Conservation (phyloP, 805 yeast genomes). For the Metschnikowia reukaufii region DNA sequence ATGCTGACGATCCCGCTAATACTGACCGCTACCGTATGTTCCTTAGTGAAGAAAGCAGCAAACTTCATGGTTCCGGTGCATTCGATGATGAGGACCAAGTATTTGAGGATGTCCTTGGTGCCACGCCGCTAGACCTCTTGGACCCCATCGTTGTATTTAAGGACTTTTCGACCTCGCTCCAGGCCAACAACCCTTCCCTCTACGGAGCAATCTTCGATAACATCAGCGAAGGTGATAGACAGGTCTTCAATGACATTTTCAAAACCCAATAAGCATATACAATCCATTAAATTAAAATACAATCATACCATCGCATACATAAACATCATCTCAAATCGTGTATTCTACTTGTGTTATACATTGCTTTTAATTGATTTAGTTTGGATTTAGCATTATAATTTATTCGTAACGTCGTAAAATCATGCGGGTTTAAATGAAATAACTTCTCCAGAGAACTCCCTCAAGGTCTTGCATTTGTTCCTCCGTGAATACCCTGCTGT, state of each 20-base stretch:
- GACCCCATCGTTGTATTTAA: slow-evolving; percentile 18
- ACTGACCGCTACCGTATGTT: slow-evolving; percentile 49
- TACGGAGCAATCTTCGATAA: slow-evolving; percentile 17
- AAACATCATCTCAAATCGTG: neutral
- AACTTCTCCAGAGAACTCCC: slow-evolving; percentile 91
- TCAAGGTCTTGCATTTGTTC: slow-evolving; percentile 88
- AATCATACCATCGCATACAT: too few species aligned
- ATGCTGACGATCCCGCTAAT: slow-evolving; percentile 24
- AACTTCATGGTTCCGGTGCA: slow-evolving; percentile 27
- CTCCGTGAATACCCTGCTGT: slow-evolving; percentile 66
- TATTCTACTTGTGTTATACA: too few species aligned
- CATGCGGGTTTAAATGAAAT: slow-evolving; percentile 57
- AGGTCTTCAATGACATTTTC: slow-evolving; percentile 11
- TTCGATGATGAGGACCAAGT: slow-evolving; percentile 25
- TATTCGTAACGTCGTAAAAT: neutral
- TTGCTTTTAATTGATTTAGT: neutral
- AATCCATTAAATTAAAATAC: neutral
- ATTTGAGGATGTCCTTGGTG: slow-evolving; percentile 27
- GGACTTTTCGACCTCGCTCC: slow-evolving; percentile 16
- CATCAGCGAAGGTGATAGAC: slow-evolving; percentile 17
- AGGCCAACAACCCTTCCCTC: slow-evolving; percentile 13
- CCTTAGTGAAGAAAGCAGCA: slow-evolving; percentile 45
- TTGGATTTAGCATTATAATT: neutral
- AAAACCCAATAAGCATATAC: neutral
- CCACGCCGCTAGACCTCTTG: slow-evolving; percentile 20